Evolutionary conservation across 805 yeast species (phyloP), one percentile per base, ranked within the genome.

Genomic region (Starmerella vaccinii): DNA sequence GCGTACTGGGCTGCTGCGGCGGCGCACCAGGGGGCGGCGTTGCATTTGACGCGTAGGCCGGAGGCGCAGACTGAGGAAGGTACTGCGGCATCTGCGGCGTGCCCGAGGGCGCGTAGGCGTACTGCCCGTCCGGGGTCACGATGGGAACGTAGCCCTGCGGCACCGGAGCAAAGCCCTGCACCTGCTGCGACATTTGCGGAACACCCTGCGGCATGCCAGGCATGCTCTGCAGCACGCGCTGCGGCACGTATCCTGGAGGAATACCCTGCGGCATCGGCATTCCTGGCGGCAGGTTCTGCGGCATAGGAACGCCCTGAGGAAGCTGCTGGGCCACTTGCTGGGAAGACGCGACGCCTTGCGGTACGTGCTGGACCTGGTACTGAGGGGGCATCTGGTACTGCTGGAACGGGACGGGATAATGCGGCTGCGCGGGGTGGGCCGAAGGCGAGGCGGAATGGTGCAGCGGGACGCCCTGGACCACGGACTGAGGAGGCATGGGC

Each of bases 201-300:
- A 41, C 52, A 21, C 42, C 48, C 35, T 45, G 48, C 15, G 41
- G 48, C 39, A 43, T n/a, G 22, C 45, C 45, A 6, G 46, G 46
- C 47, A 47, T 52, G 40, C 47, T 45, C 35, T 47, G 57, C 15
- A 50, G 42, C 34, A 35, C 49, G 27, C 23, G 47, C 42, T 34
- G 55, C 26, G 47, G 38, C 16, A 43, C 29, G 46, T 43, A 43
- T 3, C 48, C 48, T 27, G 26, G 42, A 18, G 42, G 51, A 22
- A 39, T 26, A 13, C 42, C 49, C 30, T 38, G 47, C 13, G 39
- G 45, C 12, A 34, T 41, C n/a, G 44, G 24, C 38, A 41, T 41
- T 13, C 45, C 49, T 10, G 39, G 51, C 2, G 51, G 51, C 18
- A 41, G 34, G 34, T 24, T 26, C 24, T 26, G 45, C 45, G 45